Evolutionary conservation across 306 rosid species (phyloP), one percentile per base, ranked within the genome.

Genomic region (Vigna trinervia): DNA sequence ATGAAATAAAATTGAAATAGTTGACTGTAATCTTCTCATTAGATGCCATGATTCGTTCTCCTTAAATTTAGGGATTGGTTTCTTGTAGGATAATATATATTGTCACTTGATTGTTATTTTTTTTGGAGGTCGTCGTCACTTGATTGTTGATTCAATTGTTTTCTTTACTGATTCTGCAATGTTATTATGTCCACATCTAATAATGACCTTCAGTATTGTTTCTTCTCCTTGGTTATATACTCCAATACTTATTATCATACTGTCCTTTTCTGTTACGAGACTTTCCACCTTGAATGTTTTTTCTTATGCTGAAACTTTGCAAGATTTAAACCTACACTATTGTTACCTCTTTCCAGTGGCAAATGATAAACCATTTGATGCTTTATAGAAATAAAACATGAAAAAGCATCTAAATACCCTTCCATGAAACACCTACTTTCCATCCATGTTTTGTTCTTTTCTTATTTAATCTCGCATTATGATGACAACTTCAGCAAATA

Each of bases 111-210:
- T 50, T 78, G 48, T 43, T 11, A 9, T 43, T 43, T 41, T 41
- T 41, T 8, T 41, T 30, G 34, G 38, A 41, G 12, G 46, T 9
- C 12, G 3, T 41, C 46, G 46, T 41, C 12, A 63, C 17, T 52
- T 32, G 59, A 64, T 53, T 79, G 73, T 71, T 45, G 22, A 73
- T 80, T 64, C 57, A 30, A 19, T n/a, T 52, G 68, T 34, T 51
- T 48, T 52, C 45, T 36, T 63, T 32, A 65, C 58, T 43, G 75
- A 26, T 43, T 34, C 34, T 73, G 50, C 45, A 43, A 53, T 73
- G 66, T 63, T 30, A 23, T 50, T 43, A 58, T 30, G 51, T 69
- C 69, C 62, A 69, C 12, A 6, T 56, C 36, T 28, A 39, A 12
- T 77, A 36, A 53, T 52, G 41, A 51, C 46, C 46, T 51, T 63